Conservation (phyloP, 2,329 filamentous ascomycete species). For the Calonectria honghensis region DNA sequence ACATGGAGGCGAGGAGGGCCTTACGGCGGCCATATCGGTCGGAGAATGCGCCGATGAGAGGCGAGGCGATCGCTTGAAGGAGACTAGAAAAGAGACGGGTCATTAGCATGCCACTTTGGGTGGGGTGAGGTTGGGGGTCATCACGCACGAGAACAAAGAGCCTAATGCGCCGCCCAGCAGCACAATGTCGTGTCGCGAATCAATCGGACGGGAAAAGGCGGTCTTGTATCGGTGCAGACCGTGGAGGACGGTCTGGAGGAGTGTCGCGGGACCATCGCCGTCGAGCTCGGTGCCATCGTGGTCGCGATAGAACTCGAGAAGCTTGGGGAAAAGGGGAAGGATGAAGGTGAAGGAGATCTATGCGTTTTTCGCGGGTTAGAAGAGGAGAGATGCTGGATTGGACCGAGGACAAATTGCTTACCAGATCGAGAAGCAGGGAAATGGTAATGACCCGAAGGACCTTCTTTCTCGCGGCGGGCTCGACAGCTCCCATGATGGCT, state of each 20-base stretch:
- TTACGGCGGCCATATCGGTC: constrained; percentile 91
- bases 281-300: constrained; percentile 78
- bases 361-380: constrained; percentile 34
- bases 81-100: constrained; percentile 71
- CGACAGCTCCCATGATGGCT: constrained; percentile 66
- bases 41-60: constrained; percentile 90
- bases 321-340: constrained; percentile 93
- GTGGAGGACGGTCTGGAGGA: constrained; percentile 86
- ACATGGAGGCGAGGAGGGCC: constrained; percentile 93
- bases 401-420: constrained; percentile 63
- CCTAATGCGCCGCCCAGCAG: constrained; percentile 94
- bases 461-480: constrained; percentile 80
- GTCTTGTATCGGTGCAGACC: constrained; percentile 97
- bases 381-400: neutral
- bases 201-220: constrained; percentile 92
- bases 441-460: constrained; percentile 92
- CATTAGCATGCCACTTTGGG: constrained; percentile 31
- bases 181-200: constrained; percentile 97
- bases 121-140: neutral
- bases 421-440: constrained; percentile 91
- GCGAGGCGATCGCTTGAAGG: constrained; percentile 93
- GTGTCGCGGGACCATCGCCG: constrained; percentile 72
- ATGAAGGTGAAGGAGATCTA: constrained; percentile 99
- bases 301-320: constrained; percentile 96
- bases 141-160: constrained; percentile 84